Conservation (phyloP, 139 green algal genomes). For the Axilococcus clingmanii region DNA sequence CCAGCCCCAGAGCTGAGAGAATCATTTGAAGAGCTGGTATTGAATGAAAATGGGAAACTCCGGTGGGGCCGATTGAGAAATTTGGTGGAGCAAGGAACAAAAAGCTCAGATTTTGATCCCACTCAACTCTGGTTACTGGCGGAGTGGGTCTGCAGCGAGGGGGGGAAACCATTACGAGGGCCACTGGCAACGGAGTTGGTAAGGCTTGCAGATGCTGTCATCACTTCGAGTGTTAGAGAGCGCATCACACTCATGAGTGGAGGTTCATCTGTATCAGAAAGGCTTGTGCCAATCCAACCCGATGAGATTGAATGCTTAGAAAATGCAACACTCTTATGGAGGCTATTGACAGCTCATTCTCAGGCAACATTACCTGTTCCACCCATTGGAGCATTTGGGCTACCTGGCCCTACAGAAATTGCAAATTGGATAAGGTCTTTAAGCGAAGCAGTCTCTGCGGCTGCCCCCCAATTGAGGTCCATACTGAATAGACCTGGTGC, state of each 20-base stretch:
- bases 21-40: constrained; percentile 70
- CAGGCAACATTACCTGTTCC: background rate
- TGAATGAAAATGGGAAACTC: constrained; percentile 42
- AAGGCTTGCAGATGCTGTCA: constrained; percentile 52
- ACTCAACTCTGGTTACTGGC: constrained; percentile 77
- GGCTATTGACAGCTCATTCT: constrained; percentile 3
- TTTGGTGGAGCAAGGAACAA: constrained; percentile 67
- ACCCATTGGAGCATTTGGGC: background rate
- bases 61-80: constrained; percentile 79
- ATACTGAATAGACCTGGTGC: constrained; percentile 44
- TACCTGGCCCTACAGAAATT: constrained; percentile 28
- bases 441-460: constrained; percentile 4
- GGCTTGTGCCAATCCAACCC: constrained; percentile 44
- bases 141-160: constrained; percentile 59
- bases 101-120: constrained; percentile 67
- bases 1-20: constrained; percentile 65
- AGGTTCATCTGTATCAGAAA: constrained; percentile 21
- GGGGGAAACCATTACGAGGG: constrained; percentile 30
- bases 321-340: constrained; percentile 39
- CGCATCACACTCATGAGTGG: constrained; percentile 16
- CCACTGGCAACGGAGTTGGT: constrained; percentile 58
- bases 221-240: background rate
- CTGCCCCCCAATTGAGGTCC: constrained; percentile 28
- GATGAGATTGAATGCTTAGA: constrained; percentile 30
- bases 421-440: constrained; percentile 23